phyloP scores from a whole-genome alignment of 495 filamentous ascomycete genomes.

The Bathelium albidoporum region DNA sequence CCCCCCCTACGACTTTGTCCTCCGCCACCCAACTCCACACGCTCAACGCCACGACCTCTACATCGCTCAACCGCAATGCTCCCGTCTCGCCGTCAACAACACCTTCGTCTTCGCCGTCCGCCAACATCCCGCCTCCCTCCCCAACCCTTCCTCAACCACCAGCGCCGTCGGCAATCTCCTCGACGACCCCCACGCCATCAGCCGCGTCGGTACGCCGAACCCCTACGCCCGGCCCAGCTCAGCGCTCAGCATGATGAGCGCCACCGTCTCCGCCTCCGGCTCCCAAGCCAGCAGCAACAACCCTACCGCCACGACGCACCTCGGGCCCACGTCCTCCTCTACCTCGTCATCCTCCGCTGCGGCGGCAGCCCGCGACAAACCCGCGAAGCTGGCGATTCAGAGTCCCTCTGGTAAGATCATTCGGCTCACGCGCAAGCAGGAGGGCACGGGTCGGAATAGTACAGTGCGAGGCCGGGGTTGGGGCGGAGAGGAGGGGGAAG shows the following conservation, averaged over 20 bases:
- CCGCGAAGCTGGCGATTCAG: conserved; percentile 92
- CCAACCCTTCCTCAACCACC: conserved; percentile 38
- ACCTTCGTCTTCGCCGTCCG: conserved; percentile 95
- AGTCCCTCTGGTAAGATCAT: conserved; percentile 93
- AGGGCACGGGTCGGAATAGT: conserved; percentile 39
- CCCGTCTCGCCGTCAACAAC: conserved; percentile 77
- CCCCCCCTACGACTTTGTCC: conserved; percentile 84
- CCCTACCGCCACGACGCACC: conserved; percentile 9
- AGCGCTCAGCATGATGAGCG: conserved; percentile 68
- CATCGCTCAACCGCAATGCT: conserved; percentile 87
- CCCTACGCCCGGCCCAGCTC: conserved; percentile 65
- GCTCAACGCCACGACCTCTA: conserved; percentile 95
- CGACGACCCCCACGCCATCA: not conserved
- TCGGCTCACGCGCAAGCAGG: conserved; percentile 77
- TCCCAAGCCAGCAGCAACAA: too few species aligned
- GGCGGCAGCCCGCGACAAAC: conserved; percentile 44
- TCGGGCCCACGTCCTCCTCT: conserved; percentile 4
- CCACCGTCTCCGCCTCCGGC: conserved; percentile 45
- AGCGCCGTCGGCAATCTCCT: conserved; percentile 12
- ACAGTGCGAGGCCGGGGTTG: too few species aligned
- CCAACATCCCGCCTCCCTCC: conserved; percentile 68
- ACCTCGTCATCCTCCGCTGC: not conserved
- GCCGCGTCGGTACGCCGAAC: conserved; percentile 6
- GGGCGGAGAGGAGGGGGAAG: conserved; percentile 47
- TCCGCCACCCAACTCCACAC: conserved; percentile 90